Base-by-base conservation (phyloP, 345 rosid species). In the Physaria fendleri region DNA sequence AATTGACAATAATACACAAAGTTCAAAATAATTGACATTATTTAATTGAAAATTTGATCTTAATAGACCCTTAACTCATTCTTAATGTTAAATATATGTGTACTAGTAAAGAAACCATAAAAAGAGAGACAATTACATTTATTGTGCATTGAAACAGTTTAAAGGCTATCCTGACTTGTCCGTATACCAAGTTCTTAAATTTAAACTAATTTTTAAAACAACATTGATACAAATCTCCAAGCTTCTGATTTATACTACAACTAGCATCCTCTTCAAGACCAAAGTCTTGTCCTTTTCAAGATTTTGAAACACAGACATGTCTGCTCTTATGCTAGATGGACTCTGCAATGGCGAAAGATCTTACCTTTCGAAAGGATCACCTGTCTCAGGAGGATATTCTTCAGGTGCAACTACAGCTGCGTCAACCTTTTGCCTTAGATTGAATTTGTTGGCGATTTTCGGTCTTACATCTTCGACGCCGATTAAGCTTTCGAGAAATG, bases 401-500 rank as follows among this genome's bases (percentile, higher is more conserved):
- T 55, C 78, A 5, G 69, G 55, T 56, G 48, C 16, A 17, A 48
- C 69, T 25, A 30, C 35, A 10, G 97, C 90, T 4, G 97, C 85
- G 6, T 89, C 95, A 24, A 93, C 59, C 76, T 83, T 93, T 61
- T 72, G 79, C 64, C 82, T 65, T 1, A 89, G 83, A 76, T 90
- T 93, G 77, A 75, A 93, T 62, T 90, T 93, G 79, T 69, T 65
- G 4, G 95, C 87, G 9, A 93, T 82, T 59, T 82, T 45, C 5
- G 99, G 95, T 72, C 99, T 79, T 6, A 90, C 97, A 71, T 93
- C 99, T 68, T 89, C 88, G 0, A 77, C 90, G 11, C 92, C 88
- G 0, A 74, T 90, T 69, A 93, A 77, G 78, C 90, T 87, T 79
- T 90, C 99, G 71, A 93, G 66, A 69, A 93, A 93, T 1, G 97